Base-by-base conservation (phyloP, 345 rosid species). In the Combretum micranthum region DNA sequence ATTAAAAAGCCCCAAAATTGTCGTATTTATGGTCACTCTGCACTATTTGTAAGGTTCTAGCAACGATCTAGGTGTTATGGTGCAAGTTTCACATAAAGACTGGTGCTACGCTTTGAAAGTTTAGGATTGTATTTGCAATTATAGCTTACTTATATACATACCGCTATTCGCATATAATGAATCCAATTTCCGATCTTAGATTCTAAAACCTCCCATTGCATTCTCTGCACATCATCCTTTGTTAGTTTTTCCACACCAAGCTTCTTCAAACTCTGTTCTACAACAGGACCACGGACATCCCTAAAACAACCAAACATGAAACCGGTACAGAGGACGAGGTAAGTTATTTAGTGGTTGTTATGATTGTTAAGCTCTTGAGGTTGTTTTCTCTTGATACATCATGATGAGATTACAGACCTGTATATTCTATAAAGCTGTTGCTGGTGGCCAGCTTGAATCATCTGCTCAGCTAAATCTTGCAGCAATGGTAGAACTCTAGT, bases 181-280 rank as follows among this genome's bases (percentile, higher is more conserved):
- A 88, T 88, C 98, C 98, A 92, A 50, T 86, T 88, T 68, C 90
- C 97, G 53, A 93, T 93, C 75, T 93, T 93, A 21, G 97, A 91
- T 74, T 93, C 97, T 72, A 93, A 73, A 66, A 85, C 96, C 63
- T 93, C 97, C 99, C 99, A 90, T 45, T 83, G 99, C 99, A 93
- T 83, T 80, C 72, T 93, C 77, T 93, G 99, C 52, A 89, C 95
- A 64, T 90, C 97, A 61, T 93, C 97, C 72, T 90, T 93, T 72
- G 84, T 85, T 57, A 90, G 88, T 68, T 87, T 94, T 69, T 94
- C 99, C 56, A 90, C 95, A 15, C 97, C 99, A 59, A 94, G 60
- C 76, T 94, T 94, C 67, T 64, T 59, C 5, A 94, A 88, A 74
- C 90, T 94, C 67, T 93, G 90, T 60, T 90, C 99, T 86, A 91